Percentiles rank a stretch among this genome's conserved stretches.
Conservation (phyloP, 148 eudicot genomes). For the Gaultheria prostrata region DNA sequence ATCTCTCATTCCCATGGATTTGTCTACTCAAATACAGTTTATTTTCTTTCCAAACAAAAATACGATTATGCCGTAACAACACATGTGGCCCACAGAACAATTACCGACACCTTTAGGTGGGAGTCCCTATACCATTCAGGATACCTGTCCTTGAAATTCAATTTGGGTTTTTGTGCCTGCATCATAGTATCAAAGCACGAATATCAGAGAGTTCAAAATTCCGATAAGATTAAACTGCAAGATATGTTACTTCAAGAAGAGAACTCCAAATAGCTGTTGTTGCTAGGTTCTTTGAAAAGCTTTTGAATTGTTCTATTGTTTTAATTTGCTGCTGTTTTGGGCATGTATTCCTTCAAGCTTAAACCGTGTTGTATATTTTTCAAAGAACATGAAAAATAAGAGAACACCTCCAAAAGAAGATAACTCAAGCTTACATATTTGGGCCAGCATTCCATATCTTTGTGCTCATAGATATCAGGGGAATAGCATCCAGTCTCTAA, state of each 20-base stretch:
- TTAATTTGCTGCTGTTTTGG: not conserved
- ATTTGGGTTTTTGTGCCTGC: constrained; percentile 76
- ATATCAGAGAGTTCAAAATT: not conserved
- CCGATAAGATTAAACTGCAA: not conserved
- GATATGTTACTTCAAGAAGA: not conserved
- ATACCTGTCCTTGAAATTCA: constrained; percentile 74
- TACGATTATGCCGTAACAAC: constrained; percentile 39
- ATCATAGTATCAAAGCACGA: constrained; percentile 7
- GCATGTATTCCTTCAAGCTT: not conserved
- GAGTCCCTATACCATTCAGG: constrained; percentile 63
- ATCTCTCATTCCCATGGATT: too few relatives aligned
- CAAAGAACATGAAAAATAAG: not conserved
- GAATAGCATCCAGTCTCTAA: constrained; percentile 81
- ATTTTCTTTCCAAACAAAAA: constrained; percentile 9
- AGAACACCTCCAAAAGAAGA: not conserved
- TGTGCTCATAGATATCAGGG: constrained; percentile 87
- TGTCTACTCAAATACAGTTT: too few relatives aligned
- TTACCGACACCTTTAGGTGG: constrained; percentile 65
- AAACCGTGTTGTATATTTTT: not conserved
- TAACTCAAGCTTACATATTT: constrained; percentile 63
- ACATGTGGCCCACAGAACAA: constrained; percentile 94
- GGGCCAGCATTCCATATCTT: constrained; percentile 87
- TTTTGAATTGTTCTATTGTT: not conserved
- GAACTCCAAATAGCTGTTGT: not conserved
- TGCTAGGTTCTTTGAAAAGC: not conserved